phyloP scores from a whole-genome alignment of 805 yeast genomes.

The Wickerhamiella sorbophila region DNA sequence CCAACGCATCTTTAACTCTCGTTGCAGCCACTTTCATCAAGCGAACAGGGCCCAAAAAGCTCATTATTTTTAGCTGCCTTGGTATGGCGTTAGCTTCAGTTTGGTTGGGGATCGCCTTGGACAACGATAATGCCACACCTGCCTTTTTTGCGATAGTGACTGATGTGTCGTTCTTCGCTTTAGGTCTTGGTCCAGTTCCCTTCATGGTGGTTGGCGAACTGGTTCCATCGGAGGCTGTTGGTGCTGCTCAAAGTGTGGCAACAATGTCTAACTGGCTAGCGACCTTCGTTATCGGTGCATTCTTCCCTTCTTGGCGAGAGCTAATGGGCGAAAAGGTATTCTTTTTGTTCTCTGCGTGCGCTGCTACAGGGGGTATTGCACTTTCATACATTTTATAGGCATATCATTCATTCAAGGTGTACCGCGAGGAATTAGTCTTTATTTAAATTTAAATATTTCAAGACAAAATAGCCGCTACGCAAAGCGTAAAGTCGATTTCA shows the following conservation, averaged over 20 bases:
- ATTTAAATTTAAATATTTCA: no score
- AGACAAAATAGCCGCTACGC: no score
- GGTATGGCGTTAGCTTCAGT: slow-evolving; percentile 56
- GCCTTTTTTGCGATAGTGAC: slow-evolving; percentile 51
- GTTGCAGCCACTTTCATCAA: slow-evolving; percentile 67
- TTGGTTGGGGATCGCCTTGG: slow-evolving; percentile 53
- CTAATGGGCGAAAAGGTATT: slow-evolving; percentile 67
- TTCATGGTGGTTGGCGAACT: slow-evolving; percentile 78
- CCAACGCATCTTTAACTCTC: slow-evolving; percentile 63
- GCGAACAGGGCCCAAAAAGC: slow-evolving; percentile 55
- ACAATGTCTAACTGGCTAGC: slow-evolving; percentile 85
- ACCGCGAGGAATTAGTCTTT: no score
- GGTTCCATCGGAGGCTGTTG: slow-evolving; percentile 66
- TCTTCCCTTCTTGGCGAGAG: slow-evolving; percentile 60
- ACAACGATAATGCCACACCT: slow-evolving; percentile 31
- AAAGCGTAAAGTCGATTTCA: no score
- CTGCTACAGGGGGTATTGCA: slow-evolving; percentile 33
- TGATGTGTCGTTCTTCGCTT: slow-evolving; percentile 75
- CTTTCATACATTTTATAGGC: background rate
- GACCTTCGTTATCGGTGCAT: slow-evolving; percentile 58
- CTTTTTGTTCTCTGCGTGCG: slow-evolving; percentile 39
- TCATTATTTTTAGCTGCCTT: slow-evolving; percentile 49
- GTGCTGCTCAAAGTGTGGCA: slow-evolving; percentile 86
- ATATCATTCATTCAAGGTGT: background rate
- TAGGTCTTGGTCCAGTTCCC: slow-evolving; percentile 93